Evolutionary conservation across 1,284 basidiomycete species (phyloP).

Genomic region (Laetiporus sulphureus): DNA sequence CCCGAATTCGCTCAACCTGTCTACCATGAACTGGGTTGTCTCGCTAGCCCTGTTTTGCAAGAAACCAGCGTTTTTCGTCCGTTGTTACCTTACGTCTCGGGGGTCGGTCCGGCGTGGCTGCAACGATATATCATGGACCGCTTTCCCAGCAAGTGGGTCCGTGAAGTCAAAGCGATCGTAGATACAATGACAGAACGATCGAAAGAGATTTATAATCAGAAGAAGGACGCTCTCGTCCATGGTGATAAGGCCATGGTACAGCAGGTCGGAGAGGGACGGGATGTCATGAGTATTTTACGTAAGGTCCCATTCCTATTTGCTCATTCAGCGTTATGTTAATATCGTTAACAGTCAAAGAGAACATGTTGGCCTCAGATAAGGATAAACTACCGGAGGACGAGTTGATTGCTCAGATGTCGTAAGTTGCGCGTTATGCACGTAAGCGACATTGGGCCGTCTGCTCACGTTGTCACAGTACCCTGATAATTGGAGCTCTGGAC

Average conservation of each 20-base stretch:
- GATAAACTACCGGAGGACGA: slow-evolving; percentile 1
- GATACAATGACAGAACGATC: slow-evolving; percentile 33
- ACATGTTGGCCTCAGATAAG: slow-evolving; percentile 8
- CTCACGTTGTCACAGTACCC: slow-evolving; percentile 1
- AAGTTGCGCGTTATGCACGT: not conserved
- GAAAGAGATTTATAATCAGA: slow-evolving; percentile 32
- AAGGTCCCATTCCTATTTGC: not conserved
- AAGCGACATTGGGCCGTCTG: not conserved
- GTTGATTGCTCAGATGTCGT: slow-evolving; percentile 10
- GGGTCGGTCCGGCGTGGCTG: slow-evolving; percentile 28
- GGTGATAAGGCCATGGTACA: slow-evolving; percentile 27
- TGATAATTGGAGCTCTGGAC: slow-evolving; percentile 7
- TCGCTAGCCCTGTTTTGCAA: not conserved
- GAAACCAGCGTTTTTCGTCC: not conserved
- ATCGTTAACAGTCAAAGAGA: slow-evolving; percentile 8
- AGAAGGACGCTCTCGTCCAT: slow-evolving; percentile 29
- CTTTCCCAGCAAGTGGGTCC: slow-evolving; percentile 28
- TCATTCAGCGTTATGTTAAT: not conserved
- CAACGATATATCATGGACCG: slow-evolving; percentile 27
- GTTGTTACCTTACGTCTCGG: slow-evolving; percentile 21
- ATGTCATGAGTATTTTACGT: slow-evolving; percentile 42
- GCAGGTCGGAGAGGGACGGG: slow-evolving; percentile 33
- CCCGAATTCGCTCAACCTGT: not conserved
- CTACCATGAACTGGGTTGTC: not conserved
- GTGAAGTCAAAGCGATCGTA: slow-evolving; percentile 27